Percentiles rank a stretch among this genome's conserved stretches.
phyloP scores from a whole-genome alignment of 2,329 filamentous ascomycete genomes.

The Fusarium coffeatum region DNA sequence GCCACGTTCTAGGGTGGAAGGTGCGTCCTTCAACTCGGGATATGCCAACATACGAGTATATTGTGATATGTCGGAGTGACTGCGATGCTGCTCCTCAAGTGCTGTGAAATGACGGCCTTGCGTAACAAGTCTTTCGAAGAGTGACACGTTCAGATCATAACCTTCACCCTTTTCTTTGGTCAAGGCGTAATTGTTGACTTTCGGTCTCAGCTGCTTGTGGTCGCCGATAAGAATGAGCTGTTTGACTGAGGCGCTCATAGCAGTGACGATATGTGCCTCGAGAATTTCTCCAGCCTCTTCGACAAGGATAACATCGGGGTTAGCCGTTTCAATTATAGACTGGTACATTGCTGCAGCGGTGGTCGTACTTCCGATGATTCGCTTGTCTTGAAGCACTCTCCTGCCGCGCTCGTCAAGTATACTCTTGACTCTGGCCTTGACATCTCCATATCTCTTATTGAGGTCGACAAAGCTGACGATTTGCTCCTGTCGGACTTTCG shows the following conservation, averaged over 20 bases:
- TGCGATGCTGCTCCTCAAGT: constrained; percentile 73
- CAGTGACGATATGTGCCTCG: constrained; percentile 71
- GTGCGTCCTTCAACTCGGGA: constrained; percentile 67
- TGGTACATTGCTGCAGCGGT: constrained; percentile 74
- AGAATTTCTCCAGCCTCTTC: constrained; percentile 82
- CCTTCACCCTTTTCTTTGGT: constrained; percentile 73
- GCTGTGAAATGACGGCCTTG: constrained; percentile 65
- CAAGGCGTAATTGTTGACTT: constrained; percentile 70
- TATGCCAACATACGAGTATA: constrained; percentile 71
- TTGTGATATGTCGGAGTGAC: constrained; percentile 73
- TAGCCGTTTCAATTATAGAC: constrained; percentile 63
- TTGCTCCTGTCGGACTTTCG: constrained; percentile 62
- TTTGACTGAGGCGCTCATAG: constrained; percentile 65
- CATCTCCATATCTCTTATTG: constrained; percentile 56
- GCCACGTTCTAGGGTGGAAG: constrained; percentile 60
- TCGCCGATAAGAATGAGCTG: constrained; percentile 79
- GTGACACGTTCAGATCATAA: constrained; percentile 73
- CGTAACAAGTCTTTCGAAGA: constrained; percentile 75
- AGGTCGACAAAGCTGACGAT: constrained; percentile 55
- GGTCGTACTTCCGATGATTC: constrained; percentile 77
- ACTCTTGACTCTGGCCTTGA: constrained; percentile 55
- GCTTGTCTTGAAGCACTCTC: constrained; percentile 61
- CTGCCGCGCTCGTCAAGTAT: constrained; percentile 58
- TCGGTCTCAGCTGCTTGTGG: constrained; percentile 77
- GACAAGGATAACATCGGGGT: constrained; percentile 71